phyloP scores from a whole-genome alignment of 768 basidiomycete species.

The Lactarius tabidus region DNA sequence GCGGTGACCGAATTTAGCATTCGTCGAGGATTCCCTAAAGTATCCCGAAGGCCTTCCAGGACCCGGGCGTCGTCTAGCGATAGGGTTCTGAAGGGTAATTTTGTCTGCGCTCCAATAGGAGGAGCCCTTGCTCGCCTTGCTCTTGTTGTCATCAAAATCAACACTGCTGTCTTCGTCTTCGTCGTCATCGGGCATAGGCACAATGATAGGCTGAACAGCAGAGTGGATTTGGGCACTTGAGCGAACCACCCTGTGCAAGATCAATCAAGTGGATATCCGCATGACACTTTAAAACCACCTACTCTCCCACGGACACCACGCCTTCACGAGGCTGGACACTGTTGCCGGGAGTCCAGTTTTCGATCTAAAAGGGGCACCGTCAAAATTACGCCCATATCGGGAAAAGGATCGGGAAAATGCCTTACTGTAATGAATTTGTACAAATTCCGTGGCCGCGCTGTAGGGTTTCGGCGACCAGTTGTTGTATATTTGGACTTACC shows the following conservation, averaged over 20 bases:
- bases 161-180: constrained; percentile 48
- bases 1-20: constrained; percentile 89
- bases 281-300: constrained; percentile 33
- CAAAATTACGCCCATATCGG: constrained; percentile 14
- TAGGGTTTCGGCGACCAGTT: constrained; percentile 67
- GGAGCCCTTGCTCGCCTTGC: constrained; percentile 93
- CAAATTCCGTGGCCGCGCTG: constrained; percentile 82
- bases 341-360: constrained; percentile 82
- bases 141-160: constrained; percentile 84
- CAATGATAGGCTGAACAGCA: constrained; percentile 57
- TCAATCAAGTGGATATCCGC: constrained; percentile 14
- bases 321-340: constrained; percentile 73
- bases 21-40: constrained; percentile 77
- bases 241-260: constrained; percentile 54
- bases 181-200: constrained; percentile 66
- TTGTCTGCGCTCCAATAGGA: constrained; percentile 93
- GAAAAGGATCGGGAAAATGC: constrained; percentile 37
- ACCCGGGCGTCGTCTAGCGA: constrained; percentile 46
- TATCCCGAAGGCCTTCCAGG: constrained; percentile 48
- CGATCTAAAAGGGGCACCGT: constrained; percentile 48
- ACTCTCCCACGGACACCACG: constrained; percentile 90
- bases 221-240: constrained; percentile 59
- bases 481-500: constrained; percentile 84
- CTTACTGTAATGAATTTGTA: constrained; percentile 94
- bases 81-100: constrained; percentile 78